These are phyloP conservation scores for Stephania cephalantha DNA, from an alignment of 164 flowering plant species.

Conservation along the genomic window DNA sequence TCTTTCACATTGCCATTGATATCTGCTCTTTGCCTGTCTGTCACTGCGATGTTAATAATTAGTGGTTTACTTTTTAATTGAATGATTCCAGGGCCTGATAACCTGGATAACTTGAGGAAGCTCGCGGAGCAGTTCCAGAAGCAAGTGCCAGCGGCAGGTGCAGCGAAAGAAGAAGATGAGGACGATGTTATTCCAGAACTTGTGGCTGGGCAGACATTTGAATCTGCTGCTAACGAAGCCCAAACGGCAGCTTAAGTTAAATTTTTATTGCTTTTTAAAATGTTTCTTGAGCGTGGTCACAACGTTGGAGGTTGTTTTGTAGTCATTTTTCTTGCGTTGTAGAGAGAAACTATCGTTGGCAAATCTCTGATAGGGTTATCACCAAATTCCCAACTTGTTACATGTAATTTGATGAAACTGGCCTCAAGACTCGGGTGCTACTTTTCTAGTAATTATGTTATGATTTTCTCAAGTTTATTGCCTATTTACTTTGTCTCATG, in stretches of 20 bases:
- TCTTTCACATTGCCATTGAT: not conserved
- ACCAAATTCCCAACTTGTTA: not conserved
- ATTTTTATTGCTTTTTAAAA: not conserved
- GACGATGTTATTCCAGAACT: slow-evolving; percentile 48
- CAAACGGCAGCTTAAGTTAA: slow-evolving; percentile 8
- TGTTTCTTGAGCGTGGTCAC: not conserved
- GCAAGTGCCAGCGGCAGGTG: slow-evolving; percentile 26
- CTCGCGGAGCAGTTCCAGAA: slow-evolving; percentile 54
- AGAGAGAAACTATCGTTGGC: not conserved
- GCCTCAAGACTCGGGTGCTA: not conserved
- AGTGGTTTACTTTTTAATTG: not conserved
- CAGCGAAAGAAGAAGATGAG: slow-evolving; percentile 35
- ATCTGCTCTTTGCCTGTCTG: not conserved
- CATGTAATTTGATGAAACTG: slow-evolving; percentile 1
- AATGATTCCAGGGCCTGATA: slow-evolving; percentile 38
- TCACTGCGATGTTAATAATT: not conserved
- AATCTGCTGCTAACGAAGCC: slow-evolving; percentile 36
- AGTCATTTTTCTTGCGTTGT: not conserved
- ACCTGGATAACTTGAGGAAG: slow-evolving; percentile 49
- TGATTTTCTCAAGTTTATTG: not conserved
- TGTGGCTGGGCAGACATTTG: slow-evolving; percentile 40
- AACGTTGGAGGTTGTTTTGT: not conserved
- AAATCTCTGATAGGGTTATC: not conserved
- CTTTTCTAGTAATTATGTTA: not conserved
- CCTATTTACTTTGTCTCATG: not conserved